These are phyloP conservation scores for Acaromyces ingoldii DNA, from an alignment of 1,284 basidiomycete species.

Conservation along the genomic window DNA sequence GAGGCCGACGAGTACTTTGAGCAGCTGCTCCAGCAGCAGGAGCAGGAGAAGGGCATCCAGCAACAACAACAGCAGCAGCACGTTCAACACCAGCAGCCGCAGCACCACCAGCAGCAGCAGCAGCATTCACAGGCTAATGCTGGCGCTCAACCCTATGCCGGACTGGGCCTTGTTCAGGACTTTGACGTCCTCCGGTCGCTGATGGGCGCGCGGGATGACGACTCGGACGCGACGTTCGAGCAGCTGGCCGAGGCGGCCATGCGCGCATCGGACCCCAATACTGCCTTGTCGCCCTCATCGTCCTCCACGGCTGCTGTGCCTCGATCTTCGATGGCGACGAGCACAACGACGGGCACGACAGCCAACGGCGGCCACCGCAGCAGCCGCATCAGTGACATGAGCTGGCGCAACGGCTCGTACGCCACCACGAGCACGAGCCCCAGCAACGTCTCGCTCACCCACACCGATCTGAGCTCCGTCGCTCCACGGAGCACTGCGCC, in stretches of 20 bases:
- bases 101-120: background rate
- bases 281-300: too few species aligned
- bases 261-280: too few species aligned
- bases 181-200: slow-evolving; percentile 29
- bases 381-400: too few species aligned
- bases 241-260: slow-evolving; percentile 40
- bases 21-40: slow-evolving; percentile 2
- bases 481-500: background rate
- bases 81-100: slow-evolving; percentile 10
- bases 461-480: background rate
- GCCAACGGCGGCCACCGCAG: too few species aligned
- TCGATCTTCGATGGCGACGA: too few species aligned
- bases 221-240: slow-evolving; percentile 35
- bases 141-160: slow-evolving; percentile 22
- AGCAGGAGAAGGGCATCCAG: slow-evolving; percentile 6
- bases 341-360: too few species aligned
- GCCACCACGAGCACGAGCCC: too few species aligned
- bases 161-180: slow-evolving; percentile 26
- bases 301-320: too few species aligned
- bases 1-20: slow-evolving; percentile 56
- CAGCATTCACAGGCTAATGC: slow-evolving; percentile 11
- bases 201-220: slow-evolving; percentile 16
- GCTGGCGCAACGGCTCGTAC: too few species aligned
- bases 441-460: too few species aligned
- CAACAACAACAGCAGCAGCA: slow-evolving; percentile 9